A percentile compares a stretch with the other conserved stretches of the same genome.
phyloP scores from a whole-genome alignment of 225 moss, liverwort and hornwort species.

The Pleurozium schreberi region DNA sequence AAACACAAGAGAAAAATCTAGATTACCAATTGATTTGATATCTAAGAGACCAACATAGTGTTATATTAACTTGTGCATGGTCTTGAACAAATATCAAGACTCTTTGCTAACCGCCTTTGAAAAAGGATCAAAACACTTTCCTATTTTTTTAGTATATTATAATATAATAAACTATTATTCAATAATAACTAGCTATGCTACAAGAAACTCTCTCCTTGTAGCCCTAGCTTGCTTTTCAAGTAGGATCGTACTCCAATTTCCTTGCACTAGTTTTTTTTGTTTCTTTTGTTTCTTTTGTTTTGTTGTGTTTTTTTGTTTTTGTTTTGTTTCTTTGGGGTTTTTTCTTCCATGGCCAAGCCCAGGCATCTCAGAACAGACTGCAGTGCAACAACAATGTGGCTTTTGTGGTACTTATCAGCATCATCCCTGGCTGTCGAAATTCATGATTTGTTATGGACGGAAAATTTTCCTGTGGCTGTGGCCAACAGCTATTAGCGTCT shows the following conservation, averaged over 20 bases:
- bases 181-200: background rate
- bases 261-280: no score
- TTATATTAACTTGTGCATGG: rapidly evolving
- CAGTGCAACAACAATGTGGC: background rate
- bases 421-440: background rate
- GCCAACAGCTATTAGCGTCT: background rate
- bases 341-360: background rate
- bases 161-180: no score
- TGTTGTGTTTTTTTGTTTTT: no score
- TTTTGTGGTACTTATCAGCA: background rate
- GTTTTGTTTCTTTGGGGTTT: no score
- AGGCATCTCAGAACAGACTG: background rate
- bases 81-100: background rate
- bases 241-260: background rate
- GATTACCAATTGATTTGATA: background rate
- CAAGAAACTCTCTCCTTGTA: background rate
- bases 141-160: rapidly evolving
- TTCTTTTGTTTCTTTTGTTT: no score
- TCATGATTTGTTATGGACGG: no score
- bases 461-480: background rate
- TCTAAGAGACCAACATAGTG: rapidly evolving
- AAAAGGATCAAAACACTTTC: rapidly evolving
- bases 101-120: background rate
- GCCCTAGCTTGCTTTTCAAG: background rate
- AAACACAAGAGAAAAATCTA: background rate